Percentiles rank a stretch among this genome's conserved stretches.
These are phyloP conservation scores for Sugiyamaella smithiae DNA, from an alignment of 805 yeast genomes.

Conservation along the genomic window DNA sequence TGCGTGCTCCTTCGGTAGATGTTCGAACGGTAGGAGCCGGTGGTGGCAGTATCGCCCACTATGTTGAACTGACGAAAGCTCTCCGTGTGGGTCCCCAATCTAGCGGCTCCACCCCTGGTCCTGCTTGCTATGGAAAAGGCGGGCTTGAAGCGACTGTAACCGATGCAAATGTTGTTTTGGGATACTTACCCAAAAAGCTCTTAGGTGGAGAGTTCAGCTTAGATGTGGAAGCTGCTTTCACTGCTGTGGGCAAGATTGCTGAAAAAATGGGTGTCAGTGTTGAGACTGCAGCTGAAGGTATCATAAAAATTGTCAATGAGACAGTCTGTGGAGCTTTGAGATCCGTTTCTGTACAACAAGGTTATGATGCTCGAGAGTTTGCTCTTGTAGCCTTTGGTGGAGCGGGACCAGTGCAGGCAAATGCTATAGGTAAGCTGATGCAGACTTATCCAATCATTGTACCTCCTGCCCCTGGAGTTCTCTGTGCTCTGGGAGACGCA, in stretches of 20 bases:
- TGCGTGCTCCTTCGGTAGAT: not conserved
- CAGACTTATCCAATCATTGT: not conserved
- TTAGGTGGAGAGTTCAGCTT: not conserved
- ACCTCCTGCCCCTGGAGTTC: not conserved
- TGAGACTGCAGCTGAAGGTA: not conserved
- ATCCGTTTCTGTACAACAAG: not conserved
- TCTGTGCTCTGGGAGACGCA: not conserved
- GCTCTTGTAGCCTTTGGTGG: not conserved
- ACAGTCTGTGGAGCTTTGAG: constrained; percentile 1
- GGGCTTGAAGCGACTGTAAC: not conserved
- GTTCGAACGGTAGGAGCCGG: not conserved
- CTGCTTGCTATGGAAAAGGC: not conserved
- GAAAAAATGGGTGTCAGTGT: not conserved
- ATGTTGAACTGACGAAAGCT: not conserved
- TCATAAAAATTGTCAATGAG: not conserved
- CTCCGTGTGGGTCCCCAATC: not conserved
- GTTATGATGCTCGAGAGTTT: not conserved
- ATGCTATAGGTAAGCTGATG: not conserved
- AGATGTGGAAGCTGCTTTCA: not conserved
- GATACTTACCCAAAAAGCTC: not conserved
- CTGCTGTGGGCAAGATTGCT: not conserved
- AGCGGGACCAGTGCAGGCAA: not conserved
- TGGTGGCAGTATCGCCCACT: not conserved
- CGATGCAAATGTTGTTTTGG: not conserved
- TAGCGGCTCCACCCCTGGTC: not conserved